Evolutionary conservation across 2,329 filamentous ascomycete genomes (phyloP).

Genomic region (Lasiodiplodia sp.): DNA sequence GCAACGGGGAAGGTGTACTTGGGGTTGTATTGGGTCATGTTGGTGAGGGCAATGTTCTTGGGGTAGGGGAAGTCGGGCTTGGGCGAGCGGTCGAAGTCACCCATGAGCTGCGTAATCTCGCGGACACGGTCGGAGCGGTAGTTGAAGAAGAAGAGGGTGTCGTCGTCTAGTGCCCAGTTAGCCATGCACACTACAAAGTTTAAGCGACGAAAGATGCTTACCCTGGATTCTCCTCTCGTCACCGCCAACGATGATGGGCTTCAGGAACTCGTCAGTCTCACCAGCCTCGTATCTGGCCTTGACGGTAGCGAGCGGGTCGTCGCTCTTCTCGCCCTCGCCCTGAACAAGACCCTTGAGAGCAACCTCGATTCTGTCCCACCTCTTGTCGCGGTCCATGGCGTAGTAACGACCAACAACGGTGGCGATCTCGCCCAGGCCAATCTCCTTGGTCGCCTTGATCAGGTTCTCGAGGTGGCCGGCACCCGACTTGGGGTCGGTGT

Average conservation of each 20-base stretch:
- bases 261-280: conserved; percentile 97
- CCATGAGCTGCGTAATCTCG: conserved; percentile 93
- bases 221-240: conserved; percentile 85
- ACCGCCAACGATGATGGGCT: conserved; percentile 93
- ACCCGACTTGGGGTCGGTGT: conserved; percentile 96
- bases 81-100: conserved; percentile 89
- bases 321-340: conserved; percentile 85
- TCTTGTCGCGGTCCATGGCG: conserved; percentile 99
- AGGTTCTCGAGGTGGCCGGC: conserved; percentile 88
- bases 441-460: conserved; percentile 79
- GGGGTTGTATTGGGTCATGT: conserved; percentile 98
- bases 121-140: conserved; percentile 98
- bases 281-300: conserved; percentile 85
- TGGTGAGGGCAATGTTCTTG: conserved; percentile 84
- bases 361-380: conserved; percentile 93
- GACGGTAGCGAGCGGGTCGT: conserved; percentile 85
- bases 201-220: conserved; percentile 48
- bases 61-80: conserved; percentile 92
- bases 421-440: conserved; percentile 85
- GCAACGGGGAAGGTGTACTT: conserved; percentile 93
- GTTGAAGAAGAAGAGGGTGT: conserved; percentile 99
- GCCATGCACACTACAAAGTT: conserved; percentile 34
- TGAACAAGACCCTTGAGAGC: conserved; percentile 85
- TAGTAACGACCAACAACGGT: conserved; percentile 97
- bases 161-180: conserved; percentile 69